phyloP scores from a whole-genome alignment of 257 asterid genomes.

The Forsythia viridissima region DNA sequence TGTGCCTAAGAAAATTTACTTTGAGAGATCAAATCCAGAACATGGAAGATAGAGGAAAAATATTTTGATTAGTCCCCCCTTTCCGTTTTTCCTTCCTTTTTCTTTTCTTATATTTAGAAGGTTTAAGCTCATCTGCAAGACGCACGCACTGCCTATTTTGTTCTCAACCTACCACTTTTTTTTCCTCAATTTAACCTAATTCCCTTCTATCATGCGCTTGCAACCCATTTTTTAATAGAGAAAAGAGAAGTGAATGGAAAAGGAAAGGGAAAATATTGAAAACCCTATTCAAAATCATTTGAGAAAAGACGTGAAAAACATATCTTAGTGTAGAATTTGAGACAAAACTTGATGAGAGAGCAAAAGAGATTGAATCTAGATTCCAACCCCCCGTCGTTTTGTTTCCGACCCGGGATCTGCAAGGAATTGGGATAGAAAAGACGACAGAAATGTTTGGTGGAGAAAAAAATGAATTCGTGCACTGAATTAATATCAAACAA shows the following conservation, averaged over 20 bases:
- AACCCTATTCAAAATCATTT: too few relatives aligned
- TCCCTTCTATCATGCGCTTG: constrained; percentile 40
- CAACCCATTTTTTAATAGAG: constrained; percentile 52
- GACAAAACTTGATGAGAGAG: too few relatives aligned
- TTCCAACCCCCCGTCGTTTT: too few relatives aligned
- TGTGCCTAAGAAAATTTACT: neutral
- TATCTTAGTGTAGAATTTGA: too few relatives aligned
- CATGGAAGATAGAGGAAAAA: constrained; percentile 17
- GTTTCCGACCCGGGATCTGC: too few relatives aligned
- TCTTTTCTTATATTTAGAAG: neutral
- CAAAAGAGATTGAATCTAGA: too few relatives aligned
- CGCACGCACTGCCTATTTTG: constrained; percentile 81
- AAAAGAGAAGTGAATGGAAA: constrained; percentile 7
- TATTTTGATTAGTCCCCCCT: constrained; percentile 15
- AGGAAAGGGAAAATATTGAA: neutral
- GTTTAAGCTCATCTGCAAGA: constrained; percentile 85
- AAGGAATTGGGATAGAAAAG: too few relatives aligned
- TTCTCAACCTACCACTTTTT: constrained; percentile 76
- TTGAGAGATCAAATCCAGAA: constrained; percentile 22
- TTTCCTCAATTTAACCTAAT: constrained; percentile 72
- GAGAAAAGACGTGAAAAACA: too few relatives aligned
- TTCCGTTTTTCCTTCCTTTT: constrained; percentile 12
- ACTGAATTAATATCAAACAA: too few relatives aligned
- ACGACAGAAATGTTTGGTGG: too few relatives aligned
- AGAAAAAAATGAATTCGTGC: too few relatives aligned